Percentiles rank a stretch among this genome's conserved stretches.
Conservation (phyloP, 441 rosid species). For the Pelargonium citronellum region DNA sequence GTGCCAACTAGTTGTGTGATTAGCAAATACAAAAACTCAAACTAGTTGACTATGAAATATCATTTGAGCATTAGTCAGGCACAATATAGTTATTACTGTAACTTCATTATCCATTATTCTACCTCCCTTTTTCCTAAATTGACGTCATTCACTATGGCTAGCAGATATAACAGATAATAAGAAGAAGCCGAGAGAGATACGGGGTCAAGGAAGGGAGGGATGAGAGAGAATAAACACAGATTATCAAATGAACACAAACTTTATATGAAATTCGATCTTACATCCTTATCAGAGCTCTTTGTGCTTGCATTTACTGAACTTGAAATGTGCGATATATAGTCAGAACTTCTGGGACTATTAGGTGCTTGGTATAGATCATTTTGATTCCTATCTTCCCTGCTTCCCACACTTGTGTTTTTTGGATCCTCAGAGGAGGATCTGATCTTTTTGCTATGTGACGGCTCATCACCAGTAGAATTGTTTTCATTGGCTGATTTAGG, state of each 20-base stretch:
- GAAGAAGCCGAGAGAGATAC: no score
- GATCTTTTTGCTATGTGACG: constrained; percentile 32
- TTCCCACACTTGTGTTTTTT: constrained; percentile 19
- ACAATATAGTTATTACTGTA: not conserved
- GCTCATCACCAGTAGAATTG: constrained; percentile 31
- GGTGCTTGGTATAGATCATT: constrained; percentile 21
- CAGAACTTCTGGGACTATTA: constrained; percentile 33
- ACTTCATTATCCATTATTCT: not conserved
- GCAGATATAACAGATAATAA: no score
- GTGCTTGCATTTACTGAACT: constrained; percentile 32
- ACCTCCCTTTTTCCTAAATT: not conserved
- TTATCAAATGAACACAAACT: not conserved
- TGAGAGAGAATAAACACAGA: not conserved
- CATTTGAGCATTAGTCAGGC: not conserved
- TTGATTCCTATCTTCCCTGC: constrained; percentile 18
- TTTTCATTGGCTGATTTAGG: constrained; percentile 19
- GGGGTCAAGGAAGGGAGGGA: no score
- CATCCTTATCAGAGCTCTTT: constrained; percentile 38
- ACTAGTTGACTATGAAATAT: constrained; percentile 11
- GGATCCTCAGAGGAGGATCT: constrained; percentile 33
- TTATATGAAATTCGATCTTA: constrained; percentile 27
- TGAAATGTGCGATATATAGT: constrained; percentile 26
- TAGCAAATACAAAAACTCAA: constrained; percentile 15
- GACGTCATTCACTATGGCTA: no score
- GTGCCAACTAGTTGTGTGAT: constrained; percentile 8